Conservation (phyloP, 371 early-diverging fungal species). For the Neoconidiobolus thromboides region DNA sequence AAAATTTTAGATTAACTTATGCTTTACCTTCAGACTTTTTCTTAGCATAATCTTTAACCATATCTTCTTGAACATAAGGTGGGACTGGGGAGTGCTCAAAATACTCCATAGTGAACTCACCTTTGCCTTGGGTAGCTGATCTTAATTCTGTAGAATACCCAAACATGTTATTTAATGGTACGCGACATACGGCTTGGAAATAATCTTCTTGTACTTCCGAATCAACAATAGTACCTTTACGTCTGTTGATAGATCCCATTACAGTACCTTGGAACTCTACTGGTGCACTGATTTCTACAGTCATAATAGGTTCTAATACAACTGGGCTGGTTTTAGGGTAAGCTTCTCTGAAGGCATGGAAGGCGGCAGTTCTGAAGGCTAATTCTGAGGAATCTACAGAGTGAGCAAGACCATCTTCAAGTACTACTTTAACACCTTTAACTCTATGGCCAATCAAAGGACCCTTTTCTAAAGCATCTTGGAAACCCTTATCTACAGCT, state of each 20-base stretch:
- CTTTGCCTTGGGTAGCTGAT: slow-evolving; percentile 90
- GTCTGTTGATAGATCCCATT: slow-evolving; percentile 83
- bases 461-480: slow-evolving; percentile 82
- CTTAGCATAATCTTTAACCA: slow-evolving; percentile 69
- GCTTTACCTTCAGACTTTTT: slow-evolving; percentile 10
- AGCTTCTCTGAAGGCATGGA: slow-evolving; percentile 77
- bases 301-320: slow-evolving; percentile 94
- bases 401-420: slow-evolving; percentile 88
- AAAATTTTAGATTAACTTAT: neutral
- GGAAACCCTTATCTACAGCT: slow-evolving; percentile 93
- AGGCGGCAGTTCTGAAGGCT: slow-evolving; percentile 84
- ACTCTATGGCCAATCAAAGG: slow-evolving; percentile 82
- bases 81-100: slow-evolving; percentile 68
- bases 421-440: slow-evolving; percentile 69
- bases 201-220: slow-evolving; percentile 89
- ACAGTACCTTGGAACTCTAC: slow-evolving; percentile 87
- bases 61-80: slow-evolving; percentile 58
- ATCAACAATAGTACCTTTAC: slow-evolving; percentile 87
- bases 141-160: slow-evolving; percentile 92
- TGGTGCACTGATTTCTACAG: slow-evolving; percentile 77
- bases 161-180: slow-evolving; percentile 94
- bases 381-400: slow-evolving; percentile 91
- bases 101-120: slow-evolving; percentile 97
- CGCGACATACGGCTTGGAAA: slow-evolving; percentile 64
- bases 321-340: slow-evolving; percentile 59